These are phyloP conservation scores for Xanthoconium separans DNA, from an alignment of 1,284 basidiomycete genomes.

Conservation along the genomic window DNA sequence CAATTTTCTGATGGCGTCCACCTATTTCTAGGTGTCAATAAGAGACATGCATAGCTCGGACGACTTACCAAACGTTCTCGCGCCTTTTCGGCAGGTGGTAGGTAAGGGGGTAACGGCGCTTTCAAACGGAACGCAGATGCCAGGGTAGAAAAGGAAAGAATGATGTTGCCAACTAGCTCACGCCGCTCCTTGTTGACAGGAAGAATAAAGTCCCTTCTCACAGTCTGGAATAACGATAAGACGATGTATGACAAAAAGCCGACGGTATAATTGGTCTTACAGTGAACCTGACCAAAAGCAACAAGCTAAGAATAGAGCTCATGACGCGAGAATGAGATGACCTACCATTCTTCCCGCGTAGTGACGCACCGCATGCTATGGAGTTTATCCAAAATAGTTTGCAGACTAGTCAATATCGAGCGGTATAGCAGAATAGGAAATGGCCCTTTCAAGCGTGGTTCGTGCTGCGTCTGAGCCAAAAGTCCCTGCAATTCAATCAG, in stretches of 20 bases:
- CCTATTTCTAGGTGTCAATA: constrained; percentile 39
- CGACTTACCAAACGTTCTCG: constrained; percentile 69
- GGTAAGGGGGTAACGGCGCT: constrained; percentile 89
- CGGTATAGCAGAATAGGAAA: constrained; percentile 85
- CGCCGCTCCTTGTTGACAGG: constrained; percentile 85
- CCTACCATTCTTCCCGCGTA: constrained; percentile 88
- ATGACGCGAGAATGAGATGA: constrained; percentile 11
- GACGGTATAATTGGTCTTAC: constrained; percentile 36
- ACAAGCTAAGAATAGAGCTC: constrained; percentile 2
- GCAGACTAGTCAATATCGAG: constrained; percentile 80
- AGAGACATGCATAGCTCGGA: background rate
- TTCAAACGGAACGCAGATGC: constrained; percentile 88
- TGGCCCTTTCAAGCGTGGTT: constrained; percentile 92
- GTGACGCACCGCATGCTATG: constrained; percentile 97
- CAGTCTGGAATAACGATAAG: constrained; percentile 44
- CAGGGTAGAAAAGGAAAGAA: constrained; percentile 88
- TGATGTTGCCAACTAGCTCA: constrained; percentile 93
- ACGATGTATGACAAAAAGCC: background rate
- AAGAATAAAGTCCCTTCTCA: constrained; percentile 83
- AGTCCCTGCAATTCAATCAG: constrained; percentile 82
- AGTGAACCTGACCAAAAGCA: constrained; percentile 53
- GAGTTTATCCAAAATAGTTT: constrained; percentile 85
- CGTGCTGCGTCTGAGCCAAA: constrained; percentile 86
- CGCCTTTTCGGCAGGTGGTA: constrained; percentile 87
- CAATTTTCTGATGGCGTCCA: constrained; percentile 77